Evolutionary conservation across 73 alveolate species (phyloP), one percentile per base, ranked within the genome.

Genomic region (Paramecium biaurelia): DNA sequence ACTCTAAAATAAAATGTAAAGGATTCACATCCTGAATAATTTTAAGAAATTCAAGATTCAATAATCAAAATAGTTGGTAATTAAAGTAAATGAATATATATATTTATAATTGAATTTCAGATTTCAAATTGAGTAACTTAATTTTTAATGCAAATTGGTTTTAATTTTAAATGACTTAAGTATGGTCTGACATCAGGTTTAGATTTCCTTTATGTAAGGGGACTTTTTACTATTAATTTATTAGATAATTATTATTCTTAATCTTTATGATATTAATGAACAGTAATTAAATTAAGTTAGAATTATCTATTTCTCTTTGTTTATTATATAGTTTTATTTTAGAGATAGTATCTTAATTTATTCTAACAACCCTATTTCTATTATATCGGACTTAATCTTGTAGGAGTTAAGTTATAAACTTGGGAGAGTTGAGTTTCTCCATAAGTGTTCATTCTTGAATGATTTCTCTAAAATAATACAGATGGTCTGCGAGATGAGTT

Each of bases 71-170:
- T 72, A 34, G 58, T 72, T 12, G 63, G 63, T 21, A 72, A 34
- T 72, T 37, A 72, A 38, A 72, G 58, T 72, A 72, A 72, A 72
- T 72, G 86, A 72, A 53, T 53, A 53, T 63, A 63, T 11, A 26
- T 63, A 12, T 58, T 26, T 63, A 26, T 63, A 63, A 14, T 32
- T 30, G 20, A 32, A 26, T 30, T 63, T 63, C 84, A 63, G 47
- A 63, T 63, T 63, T 63, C 84, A 63, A 63, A 63, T 26, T 10
- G 41, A 63, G 84, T 12, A 63, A 32, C 24, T 63, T 63, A 63
- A 30, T 63, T 30, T 63, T 63, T 63, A 30, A 20, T 18, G 30
- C 68, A 53, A 53, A 63, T 21, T 63, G 84, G 84, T 32, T 63
- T 63, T 14, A 63, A 63, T 63, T 63, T 63, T 63, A 63, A 18